Evolutionary conservation across 1,139 yeast species (phyloP).

Genomic region (Ogataea hybrid): DNA sequence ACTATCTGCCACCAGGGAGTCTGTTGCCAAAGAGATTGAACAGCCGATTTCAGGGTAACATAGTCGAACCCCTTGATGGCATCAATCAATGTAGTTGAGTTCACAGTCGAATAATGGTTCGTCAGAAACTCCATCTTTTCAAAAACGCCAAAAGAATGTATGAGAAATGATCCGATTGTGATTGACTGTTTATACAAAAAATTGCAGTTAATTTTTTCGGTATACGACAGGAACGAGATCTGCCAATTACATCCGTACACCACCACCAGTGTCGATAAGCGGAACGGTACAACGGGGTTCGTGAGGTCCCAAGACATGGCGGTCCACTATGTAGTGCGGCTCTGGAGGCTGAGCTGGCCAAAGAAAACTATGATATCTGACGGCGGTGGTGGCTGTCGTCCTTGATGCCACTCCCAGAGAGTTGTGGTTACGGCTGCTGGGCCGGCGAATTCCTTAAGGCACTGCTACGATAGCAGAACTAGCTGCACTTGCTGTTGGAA

Average conservation of each 20-base stretch:
- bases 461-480: too few species aligned
- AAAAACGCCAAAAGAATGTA: not conserved
- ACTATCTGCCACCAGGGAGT: conserved; percentile 52
- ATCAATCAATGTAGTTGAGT: conserved; percentile 8
- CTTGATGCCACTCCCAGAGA: too few species aligned
- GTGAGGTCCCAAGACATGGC: too few species aligned
- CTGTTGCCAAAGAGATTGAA: conserved; percentile 13
- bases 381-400: too few species aligned
- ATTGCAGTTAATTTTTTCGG: conserved; percentile 8
- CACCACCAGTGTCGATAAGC: not conserved
- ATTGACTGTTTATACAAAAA: conserved; percentile 7
- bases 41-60: conserved; percentile 1
- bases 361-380: too few species aligned
- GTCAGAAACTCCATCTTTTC: conserved; percentile 18
- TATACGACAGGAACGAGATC: conserved; percentile 10
- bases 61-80: conserved; percentile 9
- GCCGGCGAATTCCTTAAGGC: too few species aligned
- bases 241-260: conserved; percentile 4
- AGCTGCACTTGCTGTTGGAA: too few species aligned
- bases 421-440: too few species aligned
- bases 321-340: too few species aligned
- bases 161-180: not conserved
- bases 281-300: not conserved
- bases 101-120: conserved; percentile 9
- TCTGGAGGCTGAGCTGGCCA: too few species aligned